phyloP scores from a whole-genome alignment of 495 filamentous ascomycete species.

The Talaromyces liani region DNA sequence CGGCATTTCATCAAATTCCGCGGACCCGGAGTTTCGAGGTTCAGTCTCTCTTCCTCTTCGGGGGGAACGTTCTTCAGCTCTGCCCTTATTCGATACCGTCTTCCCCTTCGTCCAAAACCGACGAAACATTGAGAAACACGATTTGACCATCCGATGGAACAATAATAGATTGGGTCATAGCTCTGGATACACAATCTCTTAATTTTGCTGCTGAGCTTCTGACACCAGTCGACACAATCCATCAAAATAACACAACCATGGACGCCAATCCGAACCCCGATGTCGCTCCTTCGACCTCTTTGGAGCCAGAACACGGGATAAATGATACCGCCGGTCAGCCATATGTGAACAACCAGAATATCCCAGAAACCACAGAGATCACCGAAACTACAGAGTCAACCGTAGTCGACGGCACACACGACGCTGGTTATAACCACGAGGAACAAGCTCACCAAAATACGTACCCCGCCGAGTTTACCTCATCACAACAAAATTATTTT shows the following conservation, averaged over 20 bases:
- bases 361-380: constrained; percentile 28
- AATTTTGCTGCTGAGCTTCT: not conserved
- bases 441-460: constrained; percentile 37
- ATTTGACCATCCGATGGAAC: not conserved
- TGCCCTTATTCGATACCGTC: not conserved
- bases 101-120: not conserved
- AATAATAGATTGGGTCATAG: not conserved
- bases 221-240: not conserved
- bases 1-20: not conserved
- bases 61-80: not conserved
- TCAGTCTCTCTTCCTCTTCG: not conserved
- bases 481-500: constrained; percentile 32
- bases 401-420: constrained; percentile 16
- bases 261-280: constrained; percentile 2
- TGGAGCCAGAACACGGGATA: not conserved
- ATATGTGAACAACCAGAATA: constrained; percentile 13
- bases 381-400: constrained; percentile 25
- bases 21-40: not conserved
- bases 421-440: constrained; percentile 38
- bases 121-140: not conserved
- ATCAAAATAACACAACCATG: not conserved
- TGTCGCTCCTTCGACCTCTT: not conserved
- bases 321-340: not conserved
- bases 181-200: not conserved
- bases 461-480: constrained; percentile 36